phyloP scores from a whole-genome alignment of 2,329 filamentous ascomycete genomes.

The Whalleya microplaca region DNA sequence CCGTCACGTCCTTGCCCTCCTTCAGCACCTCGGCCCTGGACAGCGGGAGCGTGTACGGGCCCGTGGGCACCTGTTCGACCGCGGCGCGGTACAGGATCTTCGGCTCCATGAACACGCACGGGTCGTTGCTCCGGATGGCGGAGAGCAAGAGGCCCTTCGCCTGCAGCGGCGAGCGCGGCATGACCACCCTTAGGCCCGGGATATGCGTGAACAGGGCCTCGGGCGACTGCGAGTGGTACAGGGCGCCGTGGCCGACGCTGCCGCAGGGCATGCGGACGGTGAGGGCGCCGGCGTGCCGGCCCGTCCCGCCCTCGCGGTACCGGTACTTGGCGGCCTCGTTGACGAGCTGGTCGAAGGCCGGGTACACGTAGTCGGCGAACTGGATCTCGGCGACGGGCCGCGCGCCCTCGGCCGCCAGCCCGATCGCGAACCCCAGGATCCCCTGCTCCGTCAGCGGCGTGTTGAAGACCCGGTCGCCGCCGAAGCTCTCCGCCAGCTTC shows the following conservation, averaged over 20 bases:
- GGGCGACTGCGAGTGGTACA: conserved; percentile 89
- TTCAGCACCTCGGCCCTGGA: conserved; percentile 86
- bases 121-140: conserved; percentile 79
- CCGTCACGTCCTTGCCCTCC: conserved; percentile 76
- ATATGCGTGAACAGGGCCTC: conserved; percentile 88
- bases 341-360: conserved; percentile 91
- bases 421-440: conserved; percentile 91
- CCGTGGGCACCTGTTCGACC: conserved; percentile 86
- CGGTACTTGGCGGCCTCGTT: conserved; percentile 91
- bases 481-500: conserved; percentile 86
- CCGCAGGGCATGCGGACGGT: conserved; percentile 91
- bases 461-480: conserved; percentile 90
- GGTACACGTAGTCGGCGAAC: conserved; percentile 93
- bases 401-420: conserved; percentile 88
- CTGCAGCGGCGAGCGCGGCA: conserved; percentile 83
- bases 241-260: conserved; percentile 83
- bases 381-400: conserved; percentile 92
- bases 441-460: conserved; percentile 94
- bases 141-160: conserved; percentile 85
- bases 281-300: conserved; percentile 71
- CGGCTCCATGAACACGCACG: conserved; percentile 91
- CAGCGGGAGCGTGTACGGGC: conserved; percentile 79
- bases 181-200: conserved; percentile 81
- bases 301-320: conserved; percentile 68
- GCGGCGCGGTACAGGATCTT: conserved; percentile 92